These are phyloP conservation scores for Viola odorata DNA, from an alignment of 345 rosid species.

Conservation along the genomic window DNA sequence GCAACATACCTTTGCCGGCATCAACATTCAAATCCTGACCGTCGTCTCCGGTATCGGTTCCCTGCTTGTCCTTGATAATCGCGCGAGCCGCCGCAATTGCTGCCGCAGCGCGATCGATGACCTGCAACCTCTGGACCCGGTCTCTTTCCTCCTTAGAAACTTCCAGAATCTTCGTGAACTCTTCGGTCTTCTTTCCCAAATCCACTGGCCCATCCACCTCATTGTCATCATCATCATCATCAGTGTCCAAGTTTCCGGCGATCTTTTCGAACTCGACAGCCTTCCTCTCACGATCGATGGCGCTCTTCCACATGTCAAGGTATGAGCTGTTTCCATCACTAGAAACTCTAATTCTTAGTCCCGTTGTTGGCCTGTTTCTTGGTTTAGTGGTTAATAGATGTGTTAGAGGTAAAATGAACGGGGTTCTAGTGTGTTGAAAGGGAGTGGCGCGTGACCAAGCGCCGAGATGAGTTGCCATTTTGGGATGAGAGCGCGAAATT, in stretches of 20 bases:
- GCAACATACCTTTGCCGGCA: background rate
- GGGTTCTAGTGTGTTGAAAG: background rate
- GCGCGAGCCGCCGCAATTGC: constrained; percentile 77
- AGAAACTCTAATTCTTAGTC: constrained; percentile 33
- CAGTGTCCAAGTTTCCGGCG: constrained; percentile 19
- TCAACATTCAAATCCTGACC: background rate
- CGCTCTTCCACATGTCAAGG: constrained; percentile 78
- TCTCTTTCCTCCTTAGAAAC: constrained; percentile 72
- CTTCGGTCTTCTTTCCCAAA: constrained; percentile 65
- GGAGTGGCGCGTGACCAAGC: constrained; percentile 29
- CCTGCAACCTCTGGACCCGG: constrained; percentile 73
- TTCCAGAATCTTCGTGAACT: constrained; percentile 62
- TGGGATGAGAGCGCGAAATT: background rate
- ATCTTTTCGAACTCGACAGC: constrained; percentile 53
- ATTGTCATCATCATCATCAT: background rate
- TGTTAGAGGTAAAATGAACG: constrained; percentile 2
- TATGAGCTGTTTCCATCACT: constrained; percentile 51
- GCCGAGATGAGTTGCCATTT: constrained; percentile 41
- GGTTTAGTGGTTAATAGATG: background rate
- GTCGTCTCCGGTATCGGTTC: constrained; percentile 7
- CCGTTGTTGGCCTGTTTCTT: background rate
- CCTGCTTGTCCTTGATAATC: constrained; percentile 36
- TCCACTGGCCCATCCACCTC: constrained; percentile 15
- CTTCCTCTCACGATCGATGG: constrained; percentile 66
- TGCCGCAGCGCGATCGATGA: constrained; percentile 77